These are phyloP conservation scores for Knufia petricola DNA, from an alignment of 2,329 filamentous ascomycete species.

Conservation along the genomic window DNA sequence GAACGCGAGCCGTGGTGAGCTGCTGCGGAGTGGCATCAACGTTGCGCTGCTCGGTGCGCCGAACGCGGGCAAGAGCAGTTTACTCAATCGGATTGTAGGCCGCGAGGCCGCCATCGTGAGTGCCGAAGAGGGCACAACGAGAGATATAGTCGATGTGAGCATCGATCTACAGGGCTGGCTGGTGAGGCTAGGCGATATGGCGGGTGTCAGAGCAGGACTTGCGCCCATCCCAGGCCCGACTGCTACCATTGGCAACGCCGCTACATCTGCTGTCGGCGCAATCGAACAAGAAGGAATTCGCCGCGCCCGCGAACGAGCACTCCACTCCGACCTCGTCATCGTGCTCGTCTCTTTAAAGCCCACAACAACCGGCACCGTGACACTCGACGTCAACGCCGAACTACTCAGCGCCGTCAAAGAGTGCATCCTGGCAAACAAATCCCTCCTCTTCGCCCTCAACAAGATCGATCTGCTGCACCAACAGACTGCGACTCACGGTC, in stretches of 20 bases:
- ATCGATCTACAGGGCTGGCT: constrained; percentile 84
- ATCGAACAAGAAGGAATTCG: constrained; percentile 87
- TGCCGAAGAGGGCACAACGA: constrained; percentile 80
- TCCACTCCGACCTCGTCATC: constrained; percentile 76
- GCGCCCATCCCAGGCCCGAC: too few species aligned
- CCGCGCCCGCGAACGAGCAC: constrained; percentile 68
- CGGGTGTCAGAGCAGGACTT: constrained; percentile 58
- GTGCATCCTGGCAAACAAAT: constrained; percentile 41
- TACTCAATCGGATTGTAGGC: constrained; percentile 83
- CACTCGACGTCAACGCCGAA: constrained; percentile 43
- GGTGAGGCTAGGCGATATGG: constrained; percentile 91
- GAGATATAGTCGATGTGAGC: constrained; percentile 86
- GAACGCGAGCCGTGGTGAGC: constrained; percentile 71
- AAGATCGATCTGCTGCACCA: constrained; percentile 45
- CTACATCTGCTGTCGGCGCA: constrained; percentile 47
- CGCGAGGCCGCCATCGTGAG: constrained; percentile 93
- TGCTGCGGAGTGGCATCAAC: constrained; percentile 74
- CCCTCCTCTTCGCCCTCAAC: constrained; percentile 52
- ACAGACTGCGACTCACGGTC: constrained; percentile 2
- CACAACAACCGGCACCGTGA: constrained; percentile 24
- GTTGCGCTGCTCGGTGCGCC: constrained; percentile 83
- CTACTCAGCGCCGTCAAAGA: constrained; percentile 45
- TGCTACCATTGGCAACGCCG: constrained; percentile 10
- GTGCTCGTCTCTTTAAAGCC: constrained; percentile 67
- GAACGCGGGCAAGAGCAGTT: constrained; percentile 88